Base-by-base conservation (phyloP, 2,329 filamentous ascomycete genomes). In the Exophiala calicioides region DNA sequence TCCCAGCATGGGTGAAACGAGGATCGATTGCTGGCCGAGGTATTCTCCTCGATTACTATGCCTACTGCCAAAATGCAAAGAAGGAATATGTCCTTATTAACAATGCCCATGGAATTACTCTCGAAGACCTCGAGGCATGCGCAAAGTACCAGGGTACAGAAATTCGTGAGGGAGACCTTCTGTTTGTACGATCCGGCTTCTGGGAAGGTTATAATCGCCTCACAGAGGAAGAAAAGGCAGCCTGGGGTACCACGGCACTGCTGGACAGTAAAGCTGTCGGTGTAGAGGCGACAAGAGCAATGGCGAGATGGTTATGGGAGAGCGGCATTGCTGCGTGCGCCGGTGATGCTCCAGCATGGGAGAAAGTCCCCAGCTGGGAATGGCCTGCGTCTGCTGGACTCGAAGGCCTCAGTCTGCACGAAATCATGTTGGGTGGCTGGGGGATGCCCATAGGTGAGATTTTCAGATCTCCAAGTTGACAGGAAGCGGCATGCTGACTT, bases 31-130 rank as follows among this genome's bases (percentile, higher is more conserved):
- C 71, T 21, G 71, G 70, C 20, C 69, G 72, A 3, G 72, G 72
- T 10, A 65, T 76, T 9, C 64, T 76, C n/a, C 54, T 75, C 19
- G 73, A 75, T 62, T 74, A 67, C 37, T 61, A 58, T 12, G 57
- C 66, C 1, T 77, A 57, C 20, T 19, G 37, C 30, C 20, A 29
- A 30, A 15, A 27, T 13, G 30, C 13, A 10, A 21, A 66, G 1
- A 43, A 29, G 34, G 6, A 30, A 34, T 26, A 37, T 20, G 1
- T 18, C n/a, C 15, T 21, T 8, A 38, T 30, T 20, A 33, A 15
- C 21, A 18, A 19, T 30, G 33, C 24, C 38, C 26, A 43, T 33
- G 56, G 65, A 1, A 61, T 53, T 24, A 53, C 42, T 19, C 33
- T 47, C 10, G 33, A 51, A 63, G n/a, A 57, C 23, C 27, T 60